phyloP scores from a whole-genome alignment of 2,329 filamentous ascomycete species.

The Colletotrichum somersetense region DNA sequence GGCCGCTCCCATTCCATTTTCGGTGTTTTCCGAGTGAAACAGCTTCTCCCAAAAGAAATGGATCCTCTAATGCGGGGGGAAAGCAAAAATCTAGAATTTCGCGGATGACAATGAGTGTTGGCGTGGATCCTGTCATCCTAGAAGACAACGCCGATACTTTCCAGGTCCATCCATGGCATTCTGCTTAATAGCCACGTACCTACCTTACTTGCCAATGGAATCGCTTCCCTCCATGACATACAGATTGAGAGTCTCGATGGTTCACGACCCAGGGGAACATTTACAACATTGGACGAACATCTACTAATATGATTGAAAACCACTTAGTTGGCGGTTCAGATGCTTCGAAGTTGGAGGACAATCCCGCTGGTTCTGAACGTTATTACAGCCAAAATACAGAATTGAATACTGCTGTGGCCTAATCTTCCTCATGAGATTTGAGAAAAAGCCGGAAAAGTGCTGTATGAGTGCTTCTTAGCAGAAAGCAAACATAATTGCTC shows the following conservation, averaged over 20 bases:
- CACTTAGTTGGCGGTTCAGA: not conserved
- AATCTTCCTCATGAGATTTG: not conserved
- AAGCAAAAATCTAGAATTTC: not conserved
- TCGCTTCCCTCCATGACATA: constrained; percentile 3
- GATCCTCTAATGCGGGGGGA: not conserved
- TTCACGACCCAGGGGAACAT: not conserved
- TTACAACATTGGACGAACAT: not conserved
- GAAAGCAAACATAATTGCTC: not conserved
- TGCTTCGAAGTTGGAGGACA: not conserved
- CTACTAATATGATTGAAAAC: not conserved
- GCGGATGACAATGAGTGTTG: constrained; percentile 1
- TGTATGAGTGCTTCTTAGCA: not conserved
- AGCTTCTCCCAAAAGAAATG: not conserved
- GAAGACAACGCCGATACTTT: not conserved
- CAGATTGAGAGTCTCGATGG: not conserved
- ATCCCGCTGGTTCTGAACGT: not conserved
- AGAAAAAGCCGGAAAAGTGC: not conserved
- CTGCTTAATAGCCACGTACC: not conserved
- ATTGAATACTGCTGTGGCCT: not conserved
- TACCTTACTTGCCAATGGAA: constrained; percentile 2
- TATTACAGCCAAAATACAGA: not conserved
- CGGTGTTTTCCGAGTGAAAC: not conserved
- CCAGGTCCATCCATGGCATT: not conserved
- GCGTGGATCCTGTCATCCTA: not conserved
- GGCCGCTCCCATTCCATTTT: not conserved